Evolutionary conservation across 495 filamentous ascomycete species (phyloP), one percentile per base, ranked within the genome.

Genomic region (Penicillium pulvis): DNA sequence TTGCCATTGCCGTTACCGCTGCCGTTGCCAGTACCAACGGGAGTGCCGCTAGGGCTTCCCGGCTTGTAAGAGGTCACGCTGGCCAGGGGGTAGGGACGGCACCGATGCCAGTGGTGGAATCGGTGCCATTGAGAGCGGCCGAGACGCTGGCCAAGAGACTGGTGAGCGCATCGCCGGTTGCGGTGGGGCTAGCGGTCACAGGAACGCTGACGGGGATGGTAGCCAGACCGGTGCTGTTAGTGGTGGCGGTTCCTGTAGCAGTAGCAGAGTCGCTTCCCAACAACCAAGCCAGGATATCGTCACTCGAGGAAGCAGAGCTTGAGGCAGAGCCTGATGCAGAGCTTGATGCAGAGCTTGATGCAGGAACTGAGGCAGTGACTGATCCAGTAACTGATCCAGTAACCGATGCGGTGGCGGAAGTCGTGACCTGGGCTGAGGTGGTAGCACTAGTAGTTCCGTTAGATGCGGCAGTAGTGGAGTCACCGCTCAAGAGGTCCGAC

Each of bases 171-270:
- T 61, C 57, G 23, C 51, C 56, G 16, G 58, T 55, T n/a, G 50
- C 52, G 9, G 58, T 55, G 5, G 66, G 44, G 28, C 59, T 55
- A 30, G 57, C 19, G 36, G 68, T 63, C 9, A 63, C 57, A 48
- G 73, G 67, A 53, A 69, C 62, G 51, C 65, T 71, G 48, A 73
- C 63, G 26, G 66, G 61, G 17, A 75, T n/a, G 35, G 50, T 41
- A 24, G 53, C 31, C 16, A 52, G 33, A 41, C 50, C 33, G 44
- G 56, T 23, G 58, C 28, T 57, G 36, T 53, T 53, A 36, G 12
- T 55, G 36, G 35, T 39, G 16, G 45, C 35, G 6, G 46, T 49
- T 49, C 12, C 24, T 3, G 58, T 49, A 11, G 53, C 45, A 23
- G 53, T 48, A 14, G 53, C 28, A 5, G 42, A 35, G 14, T 55